These are phyloP conservation scores for Flueggea neowawraea DNA, from an alignment of 441 rosid genomes.

Conservation along the genomic window DNA sequence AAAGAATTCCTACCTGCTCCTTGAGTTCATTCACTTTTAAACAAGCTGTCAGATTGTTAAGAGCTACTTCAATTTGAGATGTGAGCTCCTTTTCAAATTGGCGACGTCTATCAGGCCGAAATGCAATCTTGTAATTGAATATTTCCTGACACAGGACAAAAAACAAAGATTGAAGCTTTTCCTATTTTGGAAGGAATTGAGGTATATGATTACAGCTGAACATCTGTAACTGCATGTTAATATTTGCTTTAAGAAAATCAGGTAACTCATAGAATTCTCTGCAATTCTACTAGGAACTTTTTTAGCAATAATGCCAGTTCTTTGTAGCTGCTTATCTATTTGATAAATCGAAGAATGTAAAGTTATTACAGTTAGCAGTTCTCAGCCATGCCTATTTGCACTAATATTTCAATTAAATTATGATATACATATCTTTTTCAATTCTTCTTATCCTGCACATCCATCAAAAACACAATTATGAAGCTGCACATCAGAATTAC, in stretches of 20 bases:
- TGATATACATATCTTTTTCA: neutral
- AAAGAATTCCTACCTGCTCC: constrained; percentile 69
- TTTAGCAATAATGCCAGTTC: neutral
- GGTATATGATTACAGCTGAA: neutral
- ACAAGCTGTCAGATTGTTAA: constrained; percentile 81
- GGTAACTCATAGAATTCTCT: neutral
- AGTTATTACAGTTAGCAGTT: neutral
- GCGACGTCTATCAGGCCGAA: constrained; percentile 98
- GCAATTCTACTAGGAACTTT: neutral
- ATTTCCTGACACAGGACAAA: constrained; percentile 61
- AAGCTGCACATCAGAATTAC: constrained; percentile 3
- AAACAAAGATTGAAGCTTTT: constrained; percentile 15
- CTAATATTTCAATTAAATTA: neutral
- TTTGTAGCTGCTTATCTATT: neutral
- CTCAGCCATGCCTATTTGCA: neutral
- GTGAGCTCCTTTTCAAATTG: constrained; percentile 92
- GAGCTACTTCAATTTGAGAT: constrained; percentile 82
- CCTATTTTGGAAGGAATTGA: neutral
- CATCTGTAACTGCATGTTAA: no score
- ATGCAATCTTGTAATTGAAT: constrained; percentile 96
- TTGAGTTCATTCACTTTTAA: constrained; percentile 71
- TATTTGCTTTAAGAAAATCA: neutral
- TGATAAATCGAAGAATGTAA: neutral
- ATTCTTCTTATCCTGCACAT: neutral
- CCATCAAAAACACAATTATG: neutral